Percentiles rank a stretch among this genome's conserved stretches.
Evolutionary conservation across 108 stramenopile genomes (phyloP).

Genomic region (Skeletonema tropicum): DNA sequence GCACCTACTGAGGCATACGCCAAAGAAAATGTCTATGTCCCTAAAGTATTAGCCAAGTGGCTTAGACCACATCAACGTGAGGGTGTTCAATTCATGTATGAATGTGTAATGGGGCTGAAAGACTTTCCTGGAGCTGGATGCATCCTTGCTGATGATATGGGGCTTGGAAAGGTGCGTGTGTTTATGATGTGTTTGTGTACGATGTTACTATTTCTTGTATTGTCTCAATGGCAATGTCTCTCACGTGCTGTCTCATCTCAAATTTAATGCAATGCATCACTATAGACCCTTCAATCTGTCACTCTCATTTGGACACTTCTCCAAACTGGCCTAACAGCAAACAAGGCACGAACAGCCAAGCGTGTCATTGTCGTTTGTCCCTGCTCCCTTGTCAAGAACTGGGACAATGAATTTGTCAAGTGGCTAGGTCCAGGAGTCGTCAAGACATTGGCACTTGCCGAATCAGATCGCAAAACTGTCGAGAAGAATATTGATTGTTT

Average conservation of each 20-base stretch:
- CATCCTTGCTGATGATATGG: slow-evolving; percentile 94
- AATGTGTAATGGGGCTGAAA: slow-evolving; percentile 95
- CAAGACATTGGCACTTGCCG: slow-evolving; percentile 85
- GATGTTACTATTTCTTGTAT: background rate
- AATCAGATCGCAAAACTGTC: slow-evolving; percentile 83
- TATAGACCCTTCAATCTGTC: slow-evolving; percentile 96
- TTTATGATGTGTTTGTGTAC: too few species aligned
- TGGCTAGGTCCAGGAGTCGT: slow-evolving; percentile 90
- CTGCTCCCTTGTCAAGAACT: slow-evolving; percentile 97
- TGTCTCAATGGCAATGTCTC: background rate
- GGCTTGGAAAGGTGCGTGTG: slow-evolving; percentile 41
- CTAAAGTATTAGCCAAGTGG: slow-evolving; percentile 92
- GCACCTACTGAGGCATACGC: slow-evolving; percentile 67
- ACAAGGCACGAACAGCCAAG: slow-evolving; percentile 85
- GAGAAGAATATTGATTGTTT: slow-evolving; percentile 87
- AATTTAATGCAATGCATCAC: background rate
- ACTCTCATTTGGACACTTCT: slow-evolving; percentile 95
- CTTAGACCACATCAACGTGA: slow-evolving; percentile 98
- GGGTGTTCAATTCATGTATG: slow-evolving; percentile 96
- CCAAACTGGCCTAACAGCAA: slow-evolving; percentile 84
- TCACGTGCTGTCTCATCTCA: background rate
- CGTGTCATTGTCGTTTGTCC: slow-evolving; percentile 95
- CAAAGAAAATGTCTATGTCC: slow-evolving; percentile 84
- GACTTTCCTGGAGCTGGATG: slow-evolving; percentile 88
- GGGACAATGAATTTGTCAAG: slow-evolving; percentile 98